Evolutionary conservation across 805 yeast genomes (phyloP).

Genomic region (Yarrowia porcina): DNA sequence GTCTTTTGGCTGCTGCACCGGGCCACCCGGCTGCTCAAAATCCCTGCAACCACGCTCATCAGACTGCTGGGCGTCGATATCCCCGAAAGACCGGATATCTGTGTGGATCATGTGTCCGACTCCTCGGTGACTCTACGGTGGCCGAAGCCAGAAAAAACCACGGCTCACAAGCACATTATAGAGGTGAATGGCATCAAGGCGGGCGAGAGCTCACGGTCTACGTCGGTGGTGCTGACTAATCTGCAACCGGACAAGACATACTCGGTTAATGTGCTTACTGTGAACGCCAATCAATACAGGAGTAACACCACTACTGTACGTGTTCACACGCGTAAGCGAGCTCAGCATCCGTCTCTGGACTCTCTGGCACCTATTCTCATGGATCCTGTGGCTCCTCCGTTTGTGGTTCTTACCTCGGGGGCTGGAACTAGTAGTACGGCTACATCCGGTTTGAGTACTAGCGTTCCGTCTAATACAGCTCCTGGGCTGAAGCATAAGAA

Average conservation of each 20-base stretch:
- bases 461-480: background rate
- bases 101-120: constrained; percentile 36
- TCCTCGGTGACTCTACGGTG: constrained; percentile 38
- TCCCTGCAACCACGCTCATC: constrained; percentile 38
- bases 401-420: background rate
- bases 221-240: constrained; percentile 37
- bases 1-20: constrained; percentile 39
- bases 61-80: constrained; percentile 39
- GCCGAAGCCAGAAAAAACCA: constrained; percentile 37
- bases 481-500: background rate
- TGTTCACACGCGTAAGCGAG: constrained; percentile 33
- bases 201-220: constrained; percentile 37
- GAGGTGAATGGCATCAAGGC: constrained; percentile 39
- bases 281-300: constrained; percentile 34
- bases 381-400: background rate
- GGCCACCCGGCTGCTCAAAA: constrained; percentile 37
- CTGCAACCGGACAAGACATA: constrained; percentile 38
- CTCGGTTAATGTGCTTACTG: constrained; percentile 38
- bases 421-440: background rate
- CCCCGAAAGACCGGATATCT: constrained; percentile 38
- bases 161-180: constrained; percentile 35
- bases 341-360: constrained; percentile 34
- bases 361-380: constrained; percentile 27
- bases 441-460: background rate
- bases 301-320: constrained; percentile 32